Conservation (phyloP, 2,329 filamentous ascomycete species). For the Monosporascus sp. region DNA sequence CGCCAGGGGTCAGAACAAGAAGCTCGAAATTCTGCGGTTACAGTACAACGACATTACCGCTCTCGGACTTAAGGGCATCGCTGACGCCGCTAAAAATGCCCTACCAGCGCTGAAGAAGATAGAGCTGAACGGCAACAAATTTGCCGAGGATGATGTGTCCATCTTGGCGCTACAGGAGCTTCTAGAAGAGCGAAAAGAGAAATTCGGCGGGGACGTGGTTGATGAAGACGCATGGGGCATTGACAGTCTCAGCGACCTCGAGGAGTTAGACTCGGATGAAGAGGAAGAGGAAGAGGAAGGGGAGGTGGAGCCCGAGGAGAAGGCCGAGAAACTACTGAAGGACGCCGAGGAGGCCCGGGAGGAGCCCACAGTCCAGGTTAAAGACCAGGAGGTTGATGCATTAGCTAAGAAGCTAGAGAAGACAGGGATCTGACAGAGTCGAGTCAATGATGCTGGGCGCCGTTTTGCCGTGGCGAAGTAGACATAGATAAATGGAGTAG, state of each 20-base stretch:
- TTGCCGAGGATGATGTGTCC: conserved; percentile 74
- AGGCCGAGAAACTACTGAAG: conserved; percentile 63
- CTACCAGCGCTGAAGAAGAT: conserved; percentile 77
- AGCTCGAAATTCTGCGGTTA: conserved; percentile 74
- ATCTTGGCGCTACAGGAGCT: conserved; percentile 64
- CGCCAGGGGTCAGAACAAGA: conserved; percentile 67
- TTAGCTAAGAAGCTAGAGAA: conserved; percentile 72
- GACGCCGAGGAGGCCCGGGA: conserved; percentile 68
- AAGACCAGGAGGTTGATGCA: conserved; percentile 75
- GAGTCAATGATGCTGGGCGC: neutral
- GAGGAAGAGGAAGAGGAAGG: conserved; percentile 64
- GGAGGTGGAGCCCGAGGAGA: conserved; percentile 51
- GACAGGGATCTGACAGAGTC: conserved; percentile 48
- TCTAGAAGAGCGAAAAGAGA: conserved; percentile 73
- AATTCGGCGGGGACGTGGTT: conserved; percentile 57
- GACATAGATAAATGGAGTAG: neutral
- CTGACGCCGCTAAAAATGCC: conserved; percentile 58
- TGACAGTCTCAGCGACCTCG: conserved; percentile 80
- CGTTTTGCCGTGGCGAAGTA: neutral
- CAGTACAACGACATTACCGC: conserved; percentile 94
- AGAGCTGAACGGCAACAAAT: conserved; percentile 95
- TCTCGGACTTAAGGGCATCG: conserved; percentile 65
- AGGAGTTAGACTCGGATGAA: conserved; percentile 66
- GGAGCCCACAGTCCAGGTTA: conserved; percentile 63
- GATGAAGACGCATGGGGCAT: conserved; percentile 80